Percentiles rank a stretch among this genome's conserved stretches.
These are phyloP conservation scores for Leucaena leucocephala DNA, from an alignment of 306 rosid species.

Conservation along the genomic window DNA sequence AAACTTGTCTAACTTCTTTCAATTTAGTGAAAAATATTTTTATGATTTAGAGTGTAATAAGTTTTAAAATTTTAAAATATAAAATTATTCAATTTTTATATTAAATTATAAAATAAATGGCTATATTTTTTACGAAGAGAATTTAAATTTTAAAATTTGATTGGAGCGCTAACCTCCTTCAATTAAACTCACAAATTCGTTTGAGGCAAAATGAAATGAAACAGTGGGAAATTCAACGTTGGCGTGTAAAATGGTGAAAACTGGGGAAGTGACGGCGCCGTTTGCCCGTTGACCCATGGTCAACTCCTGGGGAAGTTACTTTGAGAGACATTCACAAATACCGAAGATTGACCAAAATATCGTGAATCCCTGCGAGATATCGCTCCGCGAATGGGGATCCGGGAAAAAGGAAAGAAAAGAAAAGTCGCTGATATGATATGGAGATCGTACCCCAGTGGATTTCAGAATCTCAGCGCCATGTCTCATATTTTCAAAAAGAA, in stretches of 20 bases:
- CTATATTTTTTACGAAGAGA: too few relatives aligned
- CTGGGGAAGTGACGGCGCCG: slow-evolving; percentile 45
- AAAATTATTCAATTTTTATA: too few relatives aligned
- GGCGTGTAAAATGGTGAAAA: background rate
- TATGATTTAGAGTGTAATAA: too few relatives aligned
- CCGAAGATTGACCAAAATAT: slow-evolving; percentile 52
- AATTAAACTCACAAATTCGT: too few relatives aligned
- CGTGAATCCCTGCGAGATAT: slow-evolving; percentile 39
- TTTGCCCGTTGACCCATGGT: slow-evolving; percentile 46
- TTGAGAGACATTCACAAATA: slow-evolving; percentile 31
- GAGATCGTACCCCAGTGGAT: slow-evolving; percentile 75
- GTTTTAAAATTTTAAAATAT: too few relatives aligned
- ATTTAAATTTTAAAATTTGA: too few relatives aligned
- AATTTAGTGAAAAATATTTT: too few relatives aligned
- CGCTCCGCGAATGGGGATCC: slow-evolving; percentile 10
- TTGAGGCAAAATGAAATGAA: background rate
- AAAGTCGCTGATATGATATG: slow-evolving; percentile 51
- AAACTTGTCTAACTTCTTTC: too few relatives aligned
- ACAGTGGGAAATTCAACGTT: background rate
- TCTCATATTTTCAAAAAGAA: slow-evolving; percentile 39
- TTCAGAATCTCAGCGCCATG: slow-evolving; percentile 82
- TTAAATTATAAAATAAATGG: too few relatives aligned
- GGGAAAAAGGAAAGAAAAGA: slow-evolving; percentile 25
- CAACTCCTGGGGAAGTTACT: slow-evolving; percentile 52
- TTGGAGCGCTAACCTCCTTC: too few relatives aligned